Evolutionary conservation across 2,329 filamentous ascomycete genomes (phyloP), one percentile per base, ranked within the genome.

Genomic region (Colletotrichum orbiculare): DNA sequence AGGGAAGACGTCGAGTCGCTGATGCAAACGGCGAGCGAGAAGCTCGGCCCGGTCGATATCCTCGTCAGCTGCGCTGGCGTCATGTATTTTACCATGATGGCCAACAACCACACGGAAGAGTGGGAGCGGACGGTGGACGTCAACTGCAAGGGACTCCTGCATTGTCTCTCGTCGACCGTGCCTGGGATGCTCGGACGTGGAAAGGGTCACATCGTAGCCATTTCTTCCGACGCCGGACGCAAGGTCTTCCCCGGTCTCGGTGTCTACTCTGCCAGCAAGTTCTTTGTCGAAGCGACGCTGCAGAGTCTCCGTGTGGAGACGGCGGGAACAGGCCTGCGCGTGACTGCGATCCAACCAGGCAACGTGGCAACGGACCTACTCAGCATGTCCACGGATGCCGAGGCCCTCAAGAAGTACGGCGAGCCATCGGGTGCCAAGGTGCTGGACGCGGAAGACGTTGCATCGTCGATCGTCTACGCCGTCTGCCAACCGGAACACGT

Each of bases 61-160:
- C 84, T 95, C n/a, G 87, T 95, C 54, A 88, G 88, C 45, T 93
- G 91, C 72, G 92, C 92, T 0, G 92, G 92, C 41, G 92, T 95
- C 73, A 95, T 95, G 92, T 95, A 95, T 80, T 95, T 89, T 78
- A 94, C 92, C 59, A 89, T 94, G 88, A 94, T 95, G 92, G 87
- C 89, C 61, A 94, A 94, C 73, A 85, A 81, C 13, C 85, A 91
- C 68, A 86, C 82, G 0, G 90, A 92, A 6, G 89, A 95, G 71
- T 95, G 92, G 92, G 89, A 94, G 68, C 89, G 87, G 63, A 94
- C 91, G 0, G 91, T 95, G 46, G 92, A 94, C 71, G 91, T 95
- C 70, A 95, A 95, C 80, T 94, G 92, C 87, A 94, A 94, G 78
- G 92, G 92, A 42, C 83, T 95, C 1, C 80, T 94, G 58, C 85